A percentile compares a stretch with the other conserved stretches of the same genome.
These are phyloP conservation scores for Calonectria leucothoes DNA, from an alignment of 2,329 filamentous ascomycete species.

Conservation along the genomic window DNA sequence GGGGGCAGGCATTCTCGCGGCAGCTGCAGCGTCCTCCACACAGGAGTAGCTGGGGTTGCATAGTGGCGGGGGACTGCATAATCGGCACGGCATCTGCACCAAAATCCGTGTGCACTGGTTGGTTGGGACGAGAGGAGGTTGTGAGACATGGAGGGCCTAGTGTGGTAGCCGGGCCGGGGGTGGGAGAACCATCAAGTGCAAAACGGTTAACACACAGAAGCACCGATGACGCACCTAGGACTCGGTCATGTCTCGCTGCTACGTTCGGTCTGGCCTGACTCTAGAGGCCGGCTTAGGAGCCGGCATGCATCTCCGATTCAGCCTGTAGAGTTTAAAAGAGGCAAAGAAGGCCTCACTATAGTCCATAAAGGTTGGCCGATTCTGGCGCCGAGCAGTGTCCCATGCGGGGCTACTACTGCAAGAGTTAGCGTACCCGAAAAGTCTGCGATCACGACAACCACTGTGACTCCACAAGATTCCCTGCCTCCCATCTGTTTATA, in stretches of 20 bases:
- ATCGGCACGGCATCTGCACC: background rate
- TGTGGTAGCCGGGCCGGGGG: background rate
- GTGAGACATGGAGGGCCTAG: conserved; percentile 24
- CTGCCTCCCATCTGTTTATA: conserved; percentile 1
- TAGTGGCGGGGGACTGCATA: background rate
- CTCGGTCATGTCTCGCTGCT: background rate
- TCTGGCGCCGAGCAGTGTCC: conserved; percentile 16
- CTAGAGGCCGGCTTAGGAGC: background rate
- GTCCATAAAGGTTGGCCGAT: conserved; percentile 20
- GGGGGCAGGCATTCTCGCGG: conserved; percentile 70
- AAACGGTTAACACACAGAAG: background rate
- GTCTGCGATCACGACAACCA: conserved; percentile 41
- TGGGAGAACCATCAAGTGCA: background rate
- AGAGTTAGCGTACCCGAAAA: conserved; percentile 25
- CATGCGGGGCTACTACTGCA: conserved; percentile 33
- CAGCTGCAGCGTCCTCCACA: conserved; percentile 53
- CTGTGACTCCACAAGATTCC: conserved; percentile 29
- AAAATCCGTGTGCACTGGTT: conserved; percentile 20
- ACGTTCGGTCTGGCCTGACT: background rate
- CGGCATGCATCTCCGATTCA: background rate
- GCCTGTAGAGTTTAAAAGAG: background rate
- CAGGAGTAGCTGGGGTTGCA: conserved; percentile 40
- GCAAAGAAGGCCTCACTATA: background rate
- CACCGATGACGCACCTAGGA: background rate
- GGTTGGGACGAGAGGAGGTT: background rate